phyloP scores from a whole-genome alignment of 495 filamentous ascomycete genomes.

The Penicillium pancosmium region DNA sequence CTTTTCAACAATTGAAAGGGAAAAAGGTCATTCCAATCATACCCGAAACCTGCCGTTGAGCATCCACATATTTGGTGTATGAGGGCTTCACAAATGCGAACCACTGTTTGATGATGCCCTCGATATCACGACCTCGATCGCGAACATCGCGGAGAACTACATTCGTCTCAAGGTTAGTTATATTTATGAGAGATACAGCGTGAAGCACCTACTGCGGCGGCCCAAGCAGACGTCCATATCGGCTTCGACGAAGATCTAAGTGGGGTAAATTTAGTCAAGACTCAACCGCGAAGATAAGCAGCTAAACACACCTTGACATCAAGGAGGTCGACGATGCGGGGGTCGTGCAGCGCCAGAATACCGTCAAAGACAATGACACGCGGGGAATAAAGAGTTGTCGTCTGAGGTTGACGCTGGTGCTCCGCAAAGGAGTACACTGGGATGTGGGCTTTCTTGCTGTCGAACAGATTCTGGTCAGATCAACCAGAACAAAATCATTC shows the following conservation, averaged over 20 bases:
- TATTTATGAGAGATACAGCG: neutral
- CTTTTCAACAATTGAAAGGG: neutral
- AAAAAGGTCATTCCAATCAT: neutral
- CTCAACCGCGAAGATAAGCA: neutral
- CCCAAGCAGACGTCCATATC: constrained; percentile 94
- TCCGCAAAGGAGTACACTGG: constrained; percentile 95
- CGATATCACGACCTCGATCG: constrained; percentile 82
- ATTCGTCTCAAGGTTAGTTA: constrained; percentile 10
- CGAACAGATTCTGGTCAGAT: constrained; percentile 16
- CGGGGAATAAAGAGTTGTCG: constrained; percentile 89
- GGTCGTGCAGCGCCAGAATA: constrained; percentile 92
- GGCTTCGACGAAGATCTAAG: constrained; percentile 88
- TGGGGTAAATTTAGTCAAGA: constrained; percentile 9
- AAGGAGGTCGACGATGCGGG: constrained; percentile 79
- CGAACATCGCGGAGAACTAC: constrained; percentile 83
- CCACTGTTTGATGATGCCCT: constrained; percentile 98
- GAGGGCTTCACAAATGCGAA: constrained; percentile 95
- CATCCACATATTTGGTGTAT: constrained; percentile 85
- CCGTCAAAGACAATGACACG: constrained; percentile 95
- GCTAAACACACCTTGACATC: constrained; percentile 74
- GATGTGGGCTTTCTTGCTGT: constrained; percentile 87
- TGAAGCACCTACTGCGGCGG: constrained; percentile 70
- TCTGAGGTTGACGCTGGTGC: constrained; percentile 77
- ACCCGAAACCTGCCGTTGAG: constrained; percentile 81
- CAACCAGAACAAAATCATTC: neutral